These are phyloP conservation scores for Marasmius sp. DNA, from an alignment of 1,284 basidiomycete genomes.

Conservation along the genomic window DNA sequence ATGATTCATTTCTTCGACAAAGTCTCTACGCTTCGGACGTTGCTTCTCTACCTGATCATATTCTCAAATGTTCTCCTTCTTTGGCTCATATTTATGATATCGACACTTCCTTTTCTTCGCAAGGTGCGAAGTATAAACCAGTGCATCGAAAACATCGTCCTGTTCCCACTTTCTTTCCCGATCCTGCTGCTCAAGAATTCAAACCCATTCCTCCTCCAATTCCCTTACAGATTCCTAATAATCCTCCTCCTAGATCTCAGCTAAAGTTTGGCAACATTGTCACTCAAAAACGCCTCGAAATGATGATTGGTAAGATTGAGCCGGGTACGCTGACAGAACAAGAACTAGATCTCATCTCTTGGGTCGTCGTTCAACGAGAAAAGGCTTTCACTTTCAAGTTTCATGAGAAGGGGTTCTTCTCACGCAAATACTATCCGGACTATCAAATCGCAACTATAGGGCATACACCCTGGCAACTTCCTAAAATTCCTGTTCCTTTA, in stretches of 20 bases:
- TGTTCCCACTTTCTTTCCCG: slow-evolving; percentile 30
- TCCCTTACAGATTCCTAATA: slow-evolving; percentile 16
- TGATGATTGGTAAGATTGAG: slow-evolving; percentile 15
- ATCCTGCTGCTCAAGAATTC: slow-evolving; percentile 7
- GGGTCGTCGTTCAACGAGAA: slow-evolving; percentile 19
- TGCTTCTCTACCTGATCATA: neutral
- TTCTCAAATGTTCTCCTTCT: slow-evolving; percentile 33
- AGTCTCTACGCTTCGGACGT: neutral
- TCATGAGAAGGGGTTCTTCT: slow-evolving; percentile 29
- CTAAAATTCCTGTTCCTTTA: slow-evolving; percentile 18
- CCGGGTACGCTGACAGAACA: slow-evolving; percentile 12
- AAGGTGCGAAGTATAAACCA: slow-evolving; percentile 28
- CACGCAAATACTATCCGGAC: slow-evolving; percentile 29
- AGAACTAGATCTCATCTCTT: slow-evolving; percentile 12
- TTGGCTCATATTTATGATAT: neutral
- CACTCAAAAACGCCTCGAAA: slow-evolving; percentile 16
- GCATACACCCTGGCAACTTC: too few relatives aligned
- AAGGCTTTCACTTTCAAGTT: slow-evolving; percentile 24
- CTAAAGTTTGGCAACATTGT: slow-evolving; percentile 7
- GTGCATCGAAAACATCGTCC: slow-evolving; percentile 29
- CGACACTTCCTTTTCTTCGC: neutral
- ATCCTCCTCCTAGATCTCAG: slow-evolving; percentile 14
- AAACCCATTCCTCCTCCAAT: slow-evolving; percentile 16
- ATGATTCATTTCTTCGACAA: slow-evolving; percentile 15
- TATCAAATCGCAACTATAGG: slow-evolving; percentile 26